Evolutionary conservation across 129 eudicot species (phyloP).

Genomic region (Flaveria ramosissima): DNA sequence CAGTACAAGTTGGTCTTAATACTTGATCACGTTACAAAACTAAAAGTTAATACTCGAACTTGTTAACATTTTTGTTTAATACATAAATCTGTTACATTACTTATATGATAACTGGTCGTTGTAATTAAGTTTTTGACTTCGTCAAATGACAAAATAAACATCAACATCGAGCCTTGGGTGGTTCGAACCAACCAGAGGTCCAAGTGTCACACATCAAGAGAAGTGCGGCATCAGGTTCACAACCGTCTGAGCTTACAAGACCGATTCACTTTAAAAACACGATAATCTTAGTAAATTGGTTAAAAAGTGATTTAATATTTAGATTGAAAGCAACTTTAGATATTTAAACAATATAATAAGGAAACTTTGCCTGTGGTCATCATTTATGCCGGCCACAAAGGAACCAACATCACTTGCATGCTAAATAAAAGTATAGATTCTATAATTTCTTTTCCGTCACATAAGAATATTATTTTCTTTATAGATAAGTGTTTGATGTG

Average conservation of each 20-base stretch:
- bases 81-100: too few species aligned
- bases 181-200: not conserved
- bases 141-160: not conserved
- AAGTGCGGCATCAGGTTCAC: not conserved
- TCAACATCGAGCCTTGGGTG: not conserved
- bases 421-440: constrained; percentile 10
- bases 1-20: too few species aligned
- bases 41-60: too few species aligned
- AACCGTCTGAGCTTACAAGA: not conserved
- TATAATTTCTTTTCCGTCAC: not conserved
- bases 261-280: not conserved
- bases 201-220: constrained; percentile 12
- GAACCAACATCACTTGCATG: constrained; percentile 31
- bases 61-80: too few species aligned
- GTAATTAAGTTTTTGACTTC: not conserved
- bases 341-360: not conserved
- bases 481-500: too few species aligned
- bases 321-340: constrained; percentile 12
- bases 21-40: too few species aligned
- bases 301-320: not conserved
- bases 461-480: not conserved
- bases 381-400: constrained; percentile 36
- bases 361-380: constrained; percentile 24
- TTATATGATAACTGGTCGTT: too few species aligned
- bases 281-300: not conserved